Evolutionary conservation across 179 eudicot genomes (phyloP).

Genomic region (Sideroxylon spinosum): DNA sequence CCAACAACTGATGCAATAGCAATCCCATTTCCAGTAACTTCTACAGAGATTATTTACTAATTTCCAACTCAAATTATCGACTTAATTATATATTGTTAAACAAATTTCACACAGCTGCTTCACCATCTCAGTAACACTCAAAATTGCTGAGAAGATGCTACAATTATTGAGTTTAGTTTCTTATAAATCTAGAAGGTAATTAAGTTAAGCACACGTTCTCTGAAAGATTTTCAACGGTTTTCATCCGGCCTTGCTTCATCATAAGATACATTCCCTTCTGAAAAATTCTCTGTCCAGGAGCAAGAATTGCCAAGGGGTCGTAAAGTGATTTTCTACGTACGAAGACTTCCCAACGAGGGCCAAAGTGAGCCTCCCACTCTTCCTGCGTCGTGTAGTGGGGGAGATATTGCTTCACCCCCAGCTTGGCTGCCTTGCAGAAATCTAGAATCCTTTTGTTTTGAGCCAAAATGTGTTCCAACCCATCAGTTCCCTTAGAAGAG

Average conservation of each 20-base stretch:
- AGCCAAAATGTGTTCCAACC: conserved; percentile 47
- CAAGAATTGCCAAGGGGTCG: conserved; percentile 81
- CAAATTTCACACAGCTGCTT: too few relatives aligned
- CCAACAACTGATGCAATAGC: too few relatives aligned
- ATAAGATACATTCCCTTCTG: conserved; percentile 36
- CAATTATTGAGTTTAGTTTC: too few relatives aligned
- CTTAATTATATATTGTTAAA: too few relatives aligned
- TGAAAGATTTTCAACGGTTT: too few relatives aligned
- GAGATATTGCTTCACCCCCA: conserved; percentile 80
- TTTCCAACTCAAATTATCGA: too few relatives aligned
- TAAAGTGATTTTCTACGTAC: conserved; percentile 57
- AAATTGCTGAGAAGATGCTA: too few relatives aligned
- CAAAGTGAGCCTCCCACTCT: conserved; percentile 76
- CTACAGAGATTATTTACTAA: too few relatives aligned
- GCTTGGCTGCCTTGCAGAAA: conserved; percentile 51
- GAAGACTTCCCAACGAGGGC: conserved; percentile 60
- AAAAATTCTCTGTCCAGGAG: conserved; percentile 90
- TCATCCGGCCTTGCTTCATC: not conserved
- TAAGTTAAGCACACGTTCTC: too few relatives aligned
- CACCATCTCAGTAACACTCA: too few relatives aligned
- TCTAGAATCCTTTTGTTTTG: conserved; percentile 56
- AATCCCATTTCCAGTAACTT: too few relatives aligned
- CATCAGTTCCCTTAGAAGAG: conserved; percentile 47
- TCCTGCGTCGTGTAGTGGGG: conserved; percentile 63
- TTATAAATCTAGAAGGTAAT: too few relatives aligned